Evolutionary conservation across 2,329 filamentous ascomycete genomes (phyloP).

Genomic region (Penicillium sp.): DNA sequence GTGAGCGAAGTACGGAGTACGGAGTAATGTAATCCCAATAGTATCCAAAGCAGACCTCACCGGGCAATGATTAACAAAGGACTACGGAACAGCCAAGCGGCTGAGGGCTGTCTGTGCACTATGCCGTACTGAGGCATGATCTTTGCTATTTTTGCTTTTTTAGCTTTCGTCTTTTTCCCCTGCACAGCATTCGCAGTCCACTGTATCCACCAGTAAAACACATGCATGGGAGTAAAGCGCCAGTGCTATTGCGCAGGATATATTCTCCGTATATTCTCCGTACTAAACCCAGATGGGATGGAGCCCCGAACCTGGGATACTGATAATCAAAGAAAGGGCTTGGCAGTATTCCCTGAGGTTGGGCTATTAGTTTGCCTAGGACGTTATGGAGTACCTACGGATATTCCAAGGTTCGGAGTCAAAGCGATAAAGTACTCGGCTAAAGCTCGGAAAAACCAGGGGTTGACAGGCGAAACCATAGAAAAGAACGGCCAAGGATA

Average conservation of each 20-base stretch:
- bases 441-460: constrained; percentile 6
- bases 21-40: no score
- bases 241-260: constrained; percentile 1
- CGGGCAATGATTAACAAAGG: neutral
- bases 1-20: no score
- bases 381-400: no score
- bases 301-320: neutral
- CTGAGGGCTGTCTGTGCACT: constrained; percentile 4
- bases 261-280: constrained; percentile 3
- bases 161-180: neutral
- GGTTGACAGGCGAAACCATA: neutral
- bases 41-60: no score
- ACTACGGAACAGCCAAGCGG: constrained; percentile 3
- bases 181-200: constrained; percentile 1
- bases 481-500: neutral
- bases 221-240: neutral
- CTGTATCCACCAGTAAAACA: neutral
- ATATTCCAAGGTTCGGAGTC: no score
- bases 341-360: neutral
- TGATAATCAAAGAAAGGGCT: neutral
- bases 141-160: neutral
- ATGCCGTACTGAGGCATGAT: neutral
- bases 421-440: neutral
- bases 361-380: no score
- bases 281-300: neutral